Base-by-base conservation (phyloP, 192 early-diverging fungal species). In the Allomyces macrogynus region DNA sequence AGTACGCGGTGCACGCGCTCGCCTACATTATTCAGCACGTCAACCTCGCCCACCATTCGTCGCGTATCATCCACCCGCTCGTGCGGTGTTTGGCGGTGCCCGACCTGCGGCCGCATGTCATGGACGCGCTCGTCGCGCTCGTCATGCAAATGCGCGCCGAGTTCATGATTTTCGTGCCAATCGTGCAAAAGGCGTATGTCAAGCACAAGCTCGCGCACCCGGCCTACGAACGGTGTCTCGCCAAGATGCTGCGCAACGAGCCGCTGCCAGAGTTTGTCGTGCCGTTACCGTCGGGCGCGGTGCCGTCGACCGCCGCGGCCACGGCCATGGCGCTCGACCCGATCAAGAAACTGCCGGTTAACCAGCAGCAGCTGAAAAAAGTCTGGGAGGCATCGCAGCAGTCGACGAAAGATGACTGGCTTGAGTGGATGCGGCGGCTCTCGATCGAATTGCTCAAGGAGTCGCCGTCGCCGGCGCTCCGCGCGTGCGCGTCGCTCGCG, bases 381-480 rank as follows among this genome's bases (percentile, higher is more conserved):
- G 84, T 89, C 5, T 92, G 89, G 89, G 89, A 93, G 54, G 83
- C 87, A 11, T 87, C 84, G 0, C 91, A 89, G 62, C 80, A 93
- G 70, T 87, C 86, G 0, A 90, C 87, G 8, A 88, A 84, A 64
- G 91, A 93, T 65, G 93, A 95, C 70, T 99, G 95, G 95, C 73
- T 83, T 26, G 90, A 91, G 68, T 99, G 95, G 95, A 91, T 99
- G 64, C 75, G 87, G 43, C 77, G 86, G 42, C 82, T 99, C 64
- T 88, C 86, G 60, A 80, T 91, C 43, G 92, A 96, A 70, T 79
- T 99, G 66, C 72, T 99, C 44, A 88, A 89, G 72, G 91, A 99
- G 70, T 96, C 95, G n/a, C 91, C 95, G 5, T 93, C 91, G 1
- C 90, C 91, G 54, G 87, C 95, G 11, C 81, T 99, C 25, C 80